Percentiles rank a stretch among this genome's conserved stretches.
phyloP scores from a whole-genome alignment of 2,329 filamentous ascomycete species.

The Neospermospora avenae region DNA sequence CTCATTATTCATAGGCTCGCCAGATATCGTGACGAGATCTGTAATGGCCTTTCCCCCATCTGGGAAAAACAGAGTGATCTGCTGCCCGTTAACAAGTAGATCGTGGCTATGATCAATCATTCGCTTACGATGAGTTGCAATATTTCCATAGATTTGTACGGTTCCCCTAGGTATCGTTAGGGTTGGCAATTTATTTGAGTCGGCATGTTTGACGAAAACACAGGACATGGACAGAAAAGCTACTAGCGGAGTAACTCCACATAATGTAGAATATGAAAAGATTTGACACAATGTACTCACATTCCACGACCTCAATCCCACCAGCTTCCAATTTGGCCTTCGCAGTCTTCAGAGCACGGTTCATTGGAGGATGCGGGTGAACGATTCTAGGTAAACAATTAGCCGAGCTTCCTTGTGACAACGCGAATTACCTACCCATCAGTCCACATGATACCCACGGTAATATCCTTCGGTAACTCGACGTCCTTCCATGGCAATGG shows the following conservation, averaged over 20 bases:
- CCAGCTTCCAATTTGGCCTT: conserved; percentile 29
- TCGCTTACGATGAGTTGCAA: conserved; percentile 2
- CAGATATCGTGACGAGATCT: conserved; percentile 11
- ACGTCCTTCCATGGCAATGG: conserved; percentile 37
- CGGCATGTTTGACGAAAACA: no score
- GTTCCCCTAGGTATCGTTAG: no score
- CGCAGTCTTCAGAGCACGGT: conserved; percentile 31
- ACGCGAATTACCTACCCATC: conserved; percentile 23
- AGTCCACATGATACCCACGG: conserved; percentile 35
- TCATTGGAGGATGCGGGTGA: conserved; percentile 36
- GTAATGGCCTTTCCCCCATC: not conserved
- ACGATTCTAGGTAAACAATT: conserved; percentile 18
- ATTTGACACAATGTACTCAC: no score
- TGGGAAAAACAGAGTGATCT: not conserved
- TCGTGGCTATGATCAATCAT: conserved; percentile 16
- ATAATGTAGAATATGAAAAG: no score
- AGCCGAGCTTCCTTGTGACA: not conserved
- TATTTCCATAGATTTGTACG: conserved; percentile 24
- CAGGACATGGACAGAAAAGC: no score
- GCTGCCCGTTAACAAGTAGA: not conserved
- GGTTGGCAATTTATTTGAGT: no score
- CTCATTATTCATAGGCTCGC: conserved; percentile 15
- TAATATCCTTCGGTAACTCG: conserved; percentile 29
- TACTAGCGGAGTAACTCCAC: no score
- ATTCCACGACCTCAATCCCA: conserved; percentile 44